Base-by-base conservation (phyloP, 73 alveolate genomes). In the Tetrahymena thermophila region DNA sequence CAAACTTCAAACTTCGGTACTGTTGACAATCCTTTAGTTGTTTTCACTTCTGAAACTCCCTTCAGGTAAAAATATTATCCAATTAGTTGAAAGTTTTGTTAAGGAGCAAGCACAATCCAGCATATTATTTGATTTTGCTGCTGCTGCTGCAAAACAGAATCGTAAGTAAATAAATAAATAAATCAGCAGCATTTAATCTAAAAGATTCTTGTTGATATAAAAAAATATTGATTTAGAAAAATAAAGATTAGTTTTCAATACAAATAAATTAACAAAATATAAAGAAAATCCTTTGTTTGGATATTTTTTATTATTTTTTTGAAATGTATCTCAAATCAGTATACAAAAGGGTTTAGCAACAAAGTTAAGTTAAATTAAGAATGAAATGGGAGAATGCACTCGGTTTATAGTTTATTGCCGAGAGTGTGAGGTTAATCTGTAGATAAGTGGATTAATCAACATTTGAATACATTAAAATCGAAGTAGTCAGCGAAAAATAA, bases 1-100 rank as follows among this genome's bases (percentile, higher is more conserved):
- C 94, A 96, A 57, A 93, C 94, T 21, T 58, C 96, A 37, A 96
- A 96, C 96, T 98, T 98, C 94, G 99, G 99, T 84, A 98, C 99
- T 14, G 98, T 98, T 40, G 99, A 98, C 93, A 98, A 98, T 94
- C 99, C 99, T 57, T 98, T 98, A 58, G 97, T 98, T 35, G 89
- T 98, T 38, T 98, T 98, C 96, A 96, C 99, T 38, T 97, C 99
- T 44, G 96, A 95, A 85, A 85, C 96, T 34, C 96, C 96, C 42
- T 95, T 95, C 55, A 95, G 89, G 89, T 71, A 71, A 71, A n/a
- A 5, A 28, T 31, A 71, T 71, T 31, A 28, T 71, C 89, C 40
- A 31, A 23, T 71, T 71, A 5, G n/a, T n/a, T 56, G 16, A 9
- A 9, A 42, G 55, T 6, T 42, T 42, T 50, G 3, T 14, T 19